Evolutionary conservation across 495 filamentous ascomycete genomes (phyloP), one percentile per base, ranked within the genome.

Genomic region (Hypoxylon subgilvum): DNA sequence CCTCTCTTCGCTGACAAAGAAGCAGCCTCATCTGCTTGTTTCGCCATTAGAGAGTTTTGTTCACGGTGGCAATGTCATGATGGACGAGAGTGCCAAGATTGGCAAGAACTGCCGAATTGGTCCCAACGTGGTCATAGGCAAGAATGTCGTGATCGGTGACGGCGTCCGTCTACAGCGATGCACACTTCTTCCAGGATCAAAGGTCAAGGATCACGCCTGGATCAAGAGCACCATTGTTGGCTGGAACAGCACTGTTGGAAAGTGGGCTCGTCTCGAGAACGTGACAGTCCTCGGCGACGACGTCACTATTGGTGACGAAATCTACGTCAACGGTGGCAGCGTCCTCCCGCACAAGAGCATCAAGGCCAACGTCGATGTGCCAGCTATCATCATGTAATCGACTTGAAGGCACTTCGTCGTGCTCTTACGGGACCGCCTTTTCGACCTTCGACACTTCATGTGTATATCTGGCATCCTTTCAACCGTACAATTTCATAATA

Each of bases 161-260:
- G 95, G 94, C 67, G 94, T 97, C 27, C 83, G 94, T 49, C 80
- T 99, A 65, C 94, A 99, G 77, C 87, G 94, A 52, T 96, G 90
- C 72, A 95, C 97, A 19, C 75, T 99, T 13, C 82, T 99, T 54
- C 84, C 86, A 53, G 88, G 90, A 66, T 88, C 88, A 71, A 97
- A 92, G 78, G 89, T 96, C 70, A 97, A 97, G 84, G 94, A 99
- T 73, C 94, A 99, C 74, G 94, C 94, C 8, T 99, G 94, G 94
- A 84, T 99, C 72, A 99, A 99, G 84, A 93, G 89, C 66, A 96
- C 94, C 63, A 99, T 99, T 70, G 93, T 99, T 9, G 94, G 94
- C 63, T 99, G 94, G 94, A 97, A 97, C 80, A 96, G 90, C 80
- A 88, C 86, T 27, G 90, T 99, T 28, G 94, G 94, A 57, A 86